Evolutionary conservation across 352 stramenopile genomes (phyloP).

Genomic region (Pelagophyceae sp.): DNA sequence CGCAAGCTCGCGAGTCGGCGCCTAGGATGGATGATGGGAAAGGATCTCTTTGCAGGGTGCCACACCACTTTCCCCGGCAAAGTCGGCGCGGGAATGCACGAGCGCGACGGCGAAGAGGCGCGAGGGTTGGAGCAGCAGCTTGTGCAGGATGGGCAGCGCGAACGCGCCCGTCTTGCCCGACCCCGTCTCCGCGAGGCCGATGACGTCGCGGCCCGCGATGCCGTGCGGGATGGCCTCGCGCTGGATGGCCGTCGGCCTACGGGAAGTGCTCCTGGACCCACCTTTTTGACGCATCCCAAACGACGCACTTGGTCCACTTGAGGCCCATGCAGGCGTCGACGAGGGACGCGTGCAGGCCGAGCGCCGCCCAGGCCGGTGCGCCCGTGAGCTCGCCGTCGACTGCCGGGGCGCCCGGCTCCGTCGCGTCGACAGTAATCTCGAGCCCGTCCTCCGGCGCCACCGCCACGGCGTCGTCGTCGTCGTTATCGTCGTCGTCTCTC

Average conservation of each 20-base stretch:
- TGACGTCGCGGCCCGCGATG: conserved; percentile 86
- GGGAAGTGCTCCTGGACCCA: no score
- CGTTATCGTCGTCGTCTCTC: background rate
- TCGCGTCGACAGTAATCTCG: background rate
- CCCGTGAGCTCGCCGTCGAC: background rate
- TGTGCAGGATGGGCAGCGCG: conserved; percentile 81
- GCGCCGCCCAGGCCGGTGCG: conserved; percentile 58
- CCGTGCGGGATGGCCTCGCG: conserved; percentile 77
- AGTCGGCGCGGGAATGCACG: no score
- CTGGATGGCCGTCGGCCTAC: conserved; percentile 92
- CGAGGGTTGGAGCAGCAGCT: conserved; percentile 73
- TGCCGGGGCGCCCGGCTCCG: background rate
- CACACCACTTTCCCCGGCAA: no score
- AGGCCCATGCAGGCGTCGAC: conserved; percentile 78
- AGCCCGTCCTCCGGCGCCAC: background rate
- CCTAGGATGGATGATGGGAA: no score
- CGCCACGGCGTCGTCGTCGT: background rate
- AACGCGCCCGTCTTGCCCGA: conserved; percentile 89
- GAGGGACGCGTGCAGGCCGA: conserved; percentile 77
- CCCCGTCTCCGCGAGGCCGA: conserved; percentile 88
- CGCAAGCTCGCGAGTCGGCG: conserved; percentile 83
- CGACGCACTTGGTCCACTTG: conserved; percentile 79
- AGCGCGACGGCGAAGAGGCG: conserved; percentile 74
- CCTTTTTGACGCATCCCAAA: no score
- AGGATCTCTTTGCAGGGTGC: no score